Evolutionary conservation across 2,329 filamentous ascomycete species (phyloP).

Genomic region (Elsinoe fawcettii): DNA sequence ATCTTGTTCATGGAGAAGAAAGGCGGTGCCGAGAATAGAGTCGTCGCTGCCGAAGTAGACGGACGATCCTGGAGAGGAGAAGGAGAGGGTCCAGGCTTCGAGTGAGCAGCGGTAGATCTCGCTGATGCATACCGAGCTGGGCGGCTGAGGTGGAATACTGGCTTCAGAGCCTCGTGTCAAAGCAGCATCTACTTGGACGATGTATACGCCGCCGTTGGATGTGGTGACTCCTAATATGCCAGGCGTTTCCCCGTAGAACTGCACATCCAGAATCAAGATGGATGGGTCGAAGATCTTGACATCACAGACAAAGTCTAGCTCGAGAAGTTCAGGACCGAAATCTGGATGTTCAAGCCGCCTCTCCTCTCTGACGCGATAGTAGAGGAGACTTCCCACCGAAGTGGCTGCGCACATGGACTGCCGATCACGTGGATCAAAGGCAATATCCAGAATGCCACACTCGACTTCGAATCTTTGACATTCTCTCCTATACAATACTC

Average conservation of each 20-base stretch:
- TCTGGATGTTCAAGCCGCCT: neutral
- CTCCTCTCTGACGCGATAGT: slow-evolving; percentile 48
- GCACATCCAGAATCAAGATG: slow-evolving; percentile 62
- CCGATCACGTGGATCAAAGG: slow-evolving; percentile 56
- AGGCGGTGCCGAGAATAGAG: slow-evolving; percentile 42
- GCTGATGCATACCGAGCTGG: slow-evolving; percentile 15
- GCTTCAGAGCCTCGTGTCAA: neutral
- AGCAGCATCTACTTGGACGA: slow-evolving; percentile 22
- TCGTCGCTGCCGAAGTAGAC: slow-evolving; percentile 72
- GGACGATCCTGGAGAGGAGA: slow-evolving; percentile 33
- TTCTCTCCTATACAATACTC: slow-evolving; percentile 9
- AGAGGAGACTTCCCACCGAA: slow-evolving; percentile 62
- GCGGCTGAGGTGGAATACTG: slow-evolving; percentile 17
- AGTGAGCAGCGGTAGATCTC: slow-evolving; percentile 30
- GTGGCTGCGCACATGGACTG: slow-evolving; percentile 64
- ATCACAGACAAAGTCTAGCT: slow-evolving; percentile 27
- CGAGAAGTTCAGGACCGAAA: slow-evolving; percentile 23
- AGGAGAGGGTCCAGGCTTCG: slow-evolving; percentile 68
- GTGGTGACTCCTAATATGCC: slow-evolving; percentile 62
- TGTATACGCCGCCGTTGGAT: slow-evolving; percentile 54
- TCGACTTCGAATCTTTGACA: slow-evolving; percentile 48
- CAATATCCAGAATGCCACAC: slow-evolving; percentile 75
- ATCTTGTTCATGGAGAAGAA: neutral
- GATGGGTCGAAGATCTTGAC: slow-evolving; percentile 47
- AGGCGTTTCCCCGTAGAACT: slow-evolving; percentile 56